Evolutionary conservation across 2,329 filamentous ascomycete genomes (phyloP).

Genomic region (Sporothrix mexicana): DNA sequence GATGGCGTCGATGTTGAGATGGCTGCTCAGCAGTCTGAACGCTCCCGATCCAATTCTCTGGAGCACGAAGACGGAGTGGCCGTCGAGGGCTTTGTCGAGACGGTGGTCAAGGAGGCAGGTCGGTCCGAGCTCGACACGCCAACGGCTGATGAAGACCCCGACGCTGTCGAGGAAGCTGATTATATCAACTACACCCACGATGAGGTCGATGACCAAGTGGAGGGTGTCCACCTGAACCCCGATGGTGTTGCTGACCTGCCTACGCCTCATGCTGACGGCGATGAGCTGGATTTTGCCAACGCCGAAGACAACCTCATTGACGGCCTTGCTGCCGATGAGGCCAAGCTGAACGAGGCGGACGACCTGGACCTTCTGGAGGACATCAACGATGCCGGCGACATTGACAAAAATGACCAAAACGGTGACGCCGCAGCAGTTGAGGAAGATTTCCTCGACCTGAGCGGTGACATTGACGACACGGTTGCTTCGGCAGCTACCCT

Average conservation of each 20-base stretch:
- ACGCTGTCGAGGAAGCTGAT: slow-evolving; percentile 11
- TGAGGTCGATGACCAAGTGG: slow-evolving; percentile 32
- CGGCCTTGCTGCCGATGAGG: slow-evolving; percentile 2
- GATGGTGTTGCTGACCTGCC: neutral
- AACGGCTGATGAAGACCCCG: slow-evolving; percentile 12
- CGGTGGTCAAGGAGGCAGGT: neutral
- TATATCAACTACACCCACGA: slow-evolving; percentile 34
- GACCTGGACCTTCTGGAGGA: slow-evolving; percentile 34
- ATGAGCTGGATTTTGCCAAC: slow-evolving; percentile 26
- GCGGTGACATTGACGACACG: slow-evolving; percentile 28
- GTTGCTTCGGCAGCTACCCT: neutral
- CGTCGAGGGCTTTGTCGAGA: slow-evolving; percentile 1
- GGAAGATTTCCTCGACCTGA: slow-evolving; percentile 37
- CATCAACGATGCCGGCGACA: slow-evolving; percentile 16
- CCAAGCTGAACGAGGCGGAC: slow-evolving; percentile 8
- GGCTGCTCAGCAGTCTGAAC: neutral
- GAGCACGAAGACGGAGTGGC: slow-evolving; percentile 24
- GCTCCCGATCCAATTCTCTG: neutral
- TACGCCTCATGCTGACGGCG: neutral
- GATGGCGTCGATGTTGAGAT: slow-evolving; percentile 27
- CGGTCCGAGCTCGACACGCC: slow-evolving; percentile 10
- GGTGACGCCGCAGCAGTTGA: slow-evolving; percentile 22
- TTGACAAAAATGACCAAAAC: slow-evolving; percentile 26
- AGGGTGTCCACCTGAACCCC: slow-evolving; percentile 32
- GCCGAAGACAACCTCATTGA: slow-evolving; percentile 19